Evolutionary conservation across 2,329 filamentous ascomycete genomes (phyloP), one percentile per base, ranked within the genome.

Genomic region (Pseudopyrenochaeta lycopersici): DNA sequence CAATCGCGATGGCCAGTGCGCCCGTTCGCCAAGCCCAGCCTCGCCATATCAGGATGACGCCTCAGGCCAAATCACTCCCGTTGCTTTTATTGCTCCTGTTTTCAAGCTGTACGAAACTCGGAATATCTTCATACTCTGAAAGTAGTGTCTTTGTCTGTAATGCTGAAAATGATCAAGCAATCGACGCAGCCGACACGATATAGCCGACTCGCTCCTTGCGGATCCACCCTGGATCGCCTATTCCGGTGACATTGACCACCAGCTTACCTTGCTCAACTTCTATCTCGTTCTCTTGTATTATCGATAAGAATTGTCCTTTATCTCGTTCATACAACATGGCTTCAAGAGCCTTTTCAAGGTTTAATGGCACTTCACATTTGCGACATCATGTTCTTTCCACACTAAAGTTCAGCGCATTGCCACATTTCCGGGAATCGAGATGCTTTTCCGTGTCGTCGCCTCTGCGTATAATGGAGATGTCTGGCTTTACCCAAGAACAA

Each of bases 401-500:
- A 17, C 2, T n/a, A 21, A 46, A 18, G 29, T 14, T 15, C 7
- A 30, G 29, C 29, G 15, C 27, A 27, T n/a, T 23, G 20, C 18
- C 39, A 36, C 14, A 29, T 32, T 20, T 30, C 27, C 38, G 33
- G 42, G 17, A 14, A 33, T 46, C 57, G 38, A 58, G 61, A 59
- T 56, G 52, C 45, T 77, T 78, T 54, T 76, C 75, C 32, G 42
- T 49, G 62, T 29, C 62, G 52, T 15, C 56, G 61, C 9, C 76
- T 92, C 46, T 91, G 92, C 89, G 87, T 90, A 60, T 40, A 17
- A 40, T 40, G 36, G 36, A 40, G 17, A 21, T 40, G 17, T 40
- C 36, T n/a, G 36, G 36, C 10, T 40, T 40, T 14, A 88, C 85
- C 0, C 86, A 90, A 42, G 87, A 86, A 49, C 89, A 93, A 66